These are phyloP conservation scores for Fusarium mexicanum DNA, from an alignment of 2,329 filamentous ascomycete species.

Conservation along the genomic window DNA sequence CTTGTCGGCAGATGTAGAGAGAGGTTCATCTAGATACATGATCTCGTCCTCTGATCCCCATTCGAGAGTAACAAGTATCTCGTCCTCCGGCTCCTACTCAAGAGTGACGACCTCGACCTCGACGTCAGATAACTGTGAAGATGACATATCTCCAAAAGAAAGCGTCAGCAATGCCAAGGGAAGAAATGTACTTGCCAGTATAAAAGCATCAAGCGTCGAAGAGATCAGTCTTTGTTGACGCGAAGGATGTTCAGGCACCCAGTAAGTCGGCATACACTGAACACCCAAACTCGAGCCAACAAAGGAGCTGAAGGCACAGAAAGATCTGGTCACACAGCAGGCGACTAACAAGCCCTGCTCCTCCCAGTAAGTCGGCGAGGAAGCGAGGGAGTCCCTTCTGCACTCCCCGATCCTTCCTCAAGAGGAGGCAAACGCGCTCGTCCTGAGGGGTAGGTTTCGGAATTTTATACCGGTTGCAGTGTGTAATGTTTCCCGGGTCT, in stretches of 20 bases:
- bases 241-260: not conserved
- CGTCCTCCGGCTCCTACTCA: not conserved
- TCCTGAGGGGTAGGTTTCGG: not conserved
- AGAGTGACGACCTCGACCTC: not conserved
- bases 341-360: not conserved
- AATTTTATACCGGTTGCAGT: not conserved
- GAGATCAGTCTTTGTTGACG: not conserved
- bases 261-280: not conserved
- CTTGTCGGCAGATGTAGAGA: not conserved
- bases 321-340: not conserved
- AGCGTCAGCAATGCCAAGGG: fast-evolving
- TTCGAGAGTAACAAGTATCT: not conserved
- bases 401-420: not conserved
- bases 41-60: not conserved
- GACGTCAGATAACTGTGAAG: not conserved
- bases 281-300: not conserved
- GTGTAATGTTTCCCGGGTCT: not conserved
- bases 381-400: not conserved
- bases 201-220: not conserved
- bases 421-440: not conserved
- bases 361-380: not conserved
- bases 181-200: fast-evolving
- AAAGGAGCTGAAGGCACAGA: not conserved
- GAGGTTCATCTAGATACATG: not conserved
- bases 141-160: not conserved